Conservation (phyloP, 179 eudicot genomes). For the Gypsophila paniculata region DNA sequence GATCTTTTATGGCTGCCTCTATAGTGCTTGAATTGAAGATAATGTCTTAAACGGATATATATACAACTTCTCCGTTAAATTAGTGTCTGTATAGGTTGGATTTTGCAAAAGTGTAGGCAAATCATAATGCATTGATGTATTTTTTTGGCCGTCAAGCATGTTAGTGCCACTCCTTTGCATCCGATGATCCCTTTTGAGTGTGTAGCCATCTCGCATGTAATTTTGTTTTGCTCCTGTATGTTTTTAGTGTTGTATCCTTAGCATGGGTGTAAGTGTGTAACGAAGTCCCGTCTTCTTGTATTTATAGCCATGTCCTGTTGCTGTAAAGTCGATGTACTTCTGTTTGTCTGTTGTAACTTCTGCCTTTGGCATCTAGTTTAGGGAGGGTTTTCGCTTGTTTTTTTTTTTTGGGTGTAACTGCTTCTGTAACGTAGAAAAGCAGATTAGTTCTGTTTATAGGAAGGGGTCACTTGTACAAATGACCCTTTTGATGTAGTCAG, state of each 20-base stretch:
- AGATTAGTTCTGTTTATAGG: constrained; percentile 24
- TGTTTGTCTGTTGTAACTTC: constrained; percentile 24
- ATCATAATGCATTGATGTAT: constrained; percentile 15
- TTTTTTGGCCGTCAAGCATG: constrained; percentile 8
- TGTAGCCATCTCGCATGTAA: constrained; percentile 25
- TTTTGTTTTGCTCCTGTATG: constrained; percentile 15
- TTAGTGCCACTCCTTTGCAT: constrained; percentile 11
- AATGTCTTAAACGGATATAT: constrained; percentile 24
- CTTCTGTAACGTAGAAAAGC: constrained; percentile 22
- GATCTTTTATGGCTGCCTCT: constrained; percentile 46
- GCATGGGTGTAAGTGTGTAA: constrained; percentile 15
- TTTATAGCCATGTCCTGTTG: neutral
- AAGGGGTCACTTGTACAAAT: constrained; percentile 15
- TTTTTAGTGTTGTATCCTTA: constrained; percentile 24
- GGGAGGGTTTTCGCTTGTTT: constrained; percentile 13
- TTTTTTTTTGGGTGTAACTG: constrained; percentile 14
- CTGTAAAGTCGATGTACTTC: constrained; percentile 20
- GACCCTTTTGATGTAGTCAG: constrained; percentile 23
- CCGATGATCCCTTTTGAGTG: neutral
- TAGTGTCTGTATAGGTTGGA: constrained; percentile 15
- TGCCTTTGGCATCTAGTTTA: constrained; percentile 16
- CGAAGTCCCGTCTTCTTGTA: constrained; percentile 1
- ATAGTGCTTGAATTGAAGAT: constrained; percentile 30
- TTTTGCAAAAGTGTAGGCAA: constrained; percentile 17
- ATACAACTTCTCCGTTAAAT: constrained; percentile 18